These are phyloP conservation scores for Ensete glaucum DNA, from an alignment of 176 grass and related monocot species.

Conservation along the genomic window DNA sequence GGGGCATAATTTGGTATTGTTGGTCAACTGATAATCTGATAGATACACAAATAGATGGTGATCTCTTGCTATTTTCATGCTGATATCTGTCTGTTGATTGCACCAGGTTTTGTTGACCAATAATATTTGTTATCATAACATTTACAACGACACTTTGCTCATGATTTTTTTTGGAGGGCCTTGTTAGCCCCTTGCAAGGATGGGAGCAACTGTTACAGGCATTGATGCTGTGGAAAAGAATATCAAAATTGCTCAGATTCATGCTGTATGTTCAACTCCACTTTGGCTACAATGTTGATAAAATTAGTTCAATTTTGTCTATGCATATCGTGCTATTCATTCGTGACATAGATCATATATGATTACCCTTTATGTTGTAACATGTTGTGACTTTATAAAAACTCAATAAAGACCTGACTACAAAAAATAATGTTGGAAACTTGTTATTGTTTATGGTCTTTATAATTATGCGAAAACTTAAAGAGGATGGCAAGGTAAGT, in stretches of 20 bases:
- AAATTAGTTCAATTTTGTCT: not conserved
- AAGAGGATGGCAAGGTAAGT: no score
- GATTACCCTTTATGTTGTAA: not conserved
- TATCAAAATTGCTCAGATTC: slow-evolving; percentile 79
- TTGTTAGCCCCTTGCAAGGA: slow-evolving; percentile 70
- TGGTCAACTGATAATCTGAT: not conserved
- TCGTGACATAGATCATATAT: not conserved
- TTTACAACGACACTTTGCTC: not conserved
- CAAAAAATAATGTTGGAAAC: no score
- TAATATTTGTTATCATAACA: not conserved
- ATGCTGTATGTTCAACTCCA: slow-evolving; percentile 51
- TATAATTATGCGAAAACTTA: no score
- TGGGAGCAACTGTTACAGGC: slow-evolving; percentile 81
- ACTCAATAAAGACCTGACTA: not conserved
- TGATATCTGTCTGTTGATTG: not conserved
- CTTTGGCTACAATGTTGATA: not conserved
- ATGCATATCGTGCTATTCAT: not conserved
- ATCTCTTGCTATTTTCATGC: not conserved
- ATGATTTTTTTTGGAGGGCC: not conserved
- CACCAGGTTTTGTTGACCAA: not conserved
- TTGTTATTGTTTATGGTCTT: no score
- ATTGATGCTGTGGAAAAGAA: slow-evolving; percentile 94
- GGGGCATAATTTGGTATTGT: no score
- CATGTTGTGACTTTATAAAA: not conserved
- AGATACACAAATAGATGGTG: not conserved